These are phyloP conservation scores for Hysterangium stoloniferum DNA, from an alignment of 768 basidiomycete species.

Conservation along the genomic window DNA sequence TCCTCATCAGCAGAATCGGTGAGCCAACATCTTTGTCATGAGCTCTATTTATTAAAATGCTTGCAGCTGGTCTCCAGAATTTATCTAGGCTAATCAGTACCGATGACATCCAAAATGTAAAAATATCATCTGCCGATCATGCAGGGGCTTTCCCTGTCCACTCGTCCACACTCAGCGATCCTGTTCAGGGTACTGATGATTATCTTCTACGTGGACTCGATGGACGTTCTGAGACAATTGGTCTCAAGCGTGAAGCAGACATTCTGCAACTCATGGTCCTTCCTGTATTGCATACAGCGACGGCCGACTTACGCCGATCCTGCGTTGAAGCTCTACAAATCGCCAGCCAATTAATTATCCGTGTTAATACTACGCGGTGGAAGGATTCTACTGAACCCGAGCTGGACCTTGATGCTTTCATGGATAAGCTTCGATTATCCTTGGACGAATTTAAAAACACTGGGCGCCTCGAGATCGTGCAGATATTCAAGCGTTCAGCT, in stretches of 20 bases:
- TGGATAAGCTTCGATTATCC: conserved; percentile 20
- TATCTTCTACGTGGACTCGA: background rate
- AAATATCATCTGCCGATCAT: too few species aligned
- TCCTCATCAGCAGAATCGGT: conserved; percentile 31
- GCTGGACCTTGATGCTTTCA: conserved; percentile 20
- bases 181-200: background rate
- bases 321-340: conserved; percentile 22
- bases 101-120: too few species aligned
- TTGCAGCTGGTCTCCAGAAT: conserved; percentile 26
- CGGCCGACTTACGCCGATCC: conserved; percentile 28
- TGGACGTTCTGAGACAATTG: background rate
- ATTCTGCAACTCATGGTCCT: conserved; percentile 22
- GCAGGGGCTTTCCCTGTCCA: too few species aligned
- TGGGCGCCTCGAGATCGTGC: conserved; percentile 31
- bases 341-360: conserved; percentile 20
- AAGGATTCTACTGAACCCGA: conserved; percentile 16
- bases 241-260: background rate
- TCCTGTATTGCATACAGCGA: conserved; percentile 28
- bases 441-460: conserved; percentile 26
- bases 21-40: conserved; percentile 6
- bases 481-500: conserved; percentile 36
- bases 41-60: background rate
- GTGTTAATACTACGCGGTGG: conserved; percentile 32
- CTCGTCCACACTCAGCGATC: too few species aligned
- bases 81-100: conserved; percentile 23